Evolutionary conservation across 2,329 filamentous ascomycete genomes (phyloP).

Genomic region (Epichloe typhina): DNA sequence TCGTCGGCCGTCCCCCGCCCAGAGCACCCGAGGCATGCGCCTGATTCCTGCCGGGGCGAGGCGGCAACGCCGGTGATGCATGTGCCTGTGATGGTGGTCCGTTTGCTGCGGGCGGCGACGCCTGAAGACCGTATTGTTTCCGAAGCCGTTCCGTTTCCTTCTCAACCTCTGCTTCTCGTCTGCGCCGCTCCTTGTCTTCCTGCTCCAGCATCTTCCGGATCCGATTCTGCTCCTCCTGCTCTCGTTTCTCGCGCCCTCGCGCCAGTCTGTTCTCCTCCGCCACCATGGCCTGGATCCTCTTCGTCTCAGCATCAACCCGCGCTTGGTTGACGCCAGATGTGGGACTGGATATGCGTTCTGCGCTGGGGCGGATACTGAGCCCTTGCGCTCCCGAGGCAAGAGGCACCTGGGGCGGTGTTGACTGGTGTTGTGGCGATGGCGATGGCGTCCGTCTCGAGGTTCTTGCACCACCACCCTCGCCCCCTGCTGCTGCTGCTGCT

Average conservation of each 20-base stretch:
- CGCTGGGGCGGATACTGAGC: conserved; percentile 11
- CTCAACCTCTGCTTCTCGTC: conserved; percentile 48
- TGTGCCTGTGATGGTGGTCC: conserved; percentile 5
- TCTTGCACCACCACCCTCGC: background rate
- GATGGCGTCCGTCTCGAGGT: conserved; percentile 5
- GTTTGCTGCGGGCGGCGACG: conserved; percentile 21
- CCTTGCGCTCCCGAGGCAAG: conserved; percentile 26
- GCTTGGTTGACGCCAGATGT: conserved; percentile 8
- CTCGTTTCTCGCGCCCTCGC: conserved; percentile 41
- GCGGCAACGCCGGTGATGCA: conserved; percentile 21
- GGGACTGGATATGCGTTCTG: background rate
- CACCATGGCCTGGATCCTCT: conserved; percentile 48
- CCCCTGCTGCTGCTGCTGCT: conserved; percentile 25
- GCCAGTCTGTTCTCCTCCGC: conserved; percentile 36
- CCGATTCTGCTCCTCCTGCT: conserved; percentile 38
- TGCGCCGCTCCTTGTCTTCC: conserved; percentile 46
- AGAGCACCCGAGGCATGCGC: conserved; percentile 5
- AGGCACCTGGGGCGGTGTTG: background rate
- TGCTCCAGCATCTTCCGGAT: conserved; percentile 53
- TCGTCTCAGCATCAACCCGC: conserved; percentile 63
- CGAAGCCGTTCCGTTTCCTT: conserved; percentile 73
- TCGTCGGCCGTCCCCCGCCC: conserved; percentile 9
- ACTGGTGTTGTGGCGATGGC: conserved; percentile 14
- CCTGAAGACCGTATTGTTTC: conserved; percentile 49
- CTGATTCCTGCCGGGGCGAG: conserved; percentile 11